Conservation (phyloP, 1,284 basidiomycete species). For the Macrocystidia cucumis region DNA sequence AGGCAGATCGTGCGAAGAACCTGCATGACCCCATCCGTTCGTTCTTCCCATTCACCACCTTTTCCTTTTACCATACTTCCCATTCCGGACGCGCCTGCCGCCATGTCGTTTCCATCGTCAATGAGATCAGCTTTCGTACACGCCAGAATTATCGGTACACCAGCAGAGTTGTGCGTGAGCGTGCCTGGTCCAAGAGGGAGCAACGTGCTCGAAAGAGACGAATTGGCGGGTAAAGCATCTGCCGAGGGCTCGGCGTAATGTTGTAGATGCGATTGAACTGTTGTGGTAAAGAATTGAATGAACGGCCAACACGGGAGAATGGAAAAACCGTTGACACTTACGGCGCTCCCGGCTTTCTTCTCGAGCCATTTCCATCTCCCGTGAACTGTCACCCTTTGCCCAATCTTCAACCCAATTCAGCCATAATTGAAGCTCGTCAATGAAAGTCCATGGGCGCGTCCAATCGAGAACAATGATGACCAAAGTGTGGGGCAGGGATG, state of each 20-base stretch:
- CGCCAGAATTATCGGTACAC: conserved; percentile 84
- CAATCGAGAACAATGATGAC: conserved; percentile 92
- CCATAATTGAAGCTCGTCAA: conserved; percentile 86
- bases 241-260: conserved; percentile 82
- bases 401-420: conserved; percentile 78
- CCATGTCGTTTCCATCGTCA: conserved; percentile 70
- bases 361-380: conserved; percentile 61
- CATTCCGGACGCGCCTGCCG: conserved; percentile 65
- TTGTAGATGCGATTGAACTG: conserved; percentile 85
- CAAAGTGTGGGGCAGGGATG: conserved; percentile 69
- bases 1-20: conserved; percentile 87
- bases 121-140: conserved; percentile 91
- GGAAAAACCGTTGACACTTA: conserved; percentile 33
- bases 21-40: conserved; percentile 94
- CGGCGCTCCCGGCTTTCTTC: conserved; percentile 81
- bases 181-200: conserved; percentile 76
- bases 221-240: conserved; percentile 49
- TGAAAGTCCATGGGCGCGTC: conserved; percentile 89
- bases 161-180: conserved; percentile 75
- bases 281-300: conserved; percentile 4
- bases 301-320: conserved; percentile 8
- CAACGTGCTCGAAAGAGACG: conserved; percentile 53
- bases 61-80: conserved; percentile 81
- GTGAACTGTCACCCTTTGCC: conserved; percentile 60
- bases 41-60: conserved; percentile 89